A percentile compares a stretch with the other conserved stretches of the same genome.
Conservation (phyloP, 2,329 filamentous ascomycete genomes). For the Xylariaceae sp. region DNA sequence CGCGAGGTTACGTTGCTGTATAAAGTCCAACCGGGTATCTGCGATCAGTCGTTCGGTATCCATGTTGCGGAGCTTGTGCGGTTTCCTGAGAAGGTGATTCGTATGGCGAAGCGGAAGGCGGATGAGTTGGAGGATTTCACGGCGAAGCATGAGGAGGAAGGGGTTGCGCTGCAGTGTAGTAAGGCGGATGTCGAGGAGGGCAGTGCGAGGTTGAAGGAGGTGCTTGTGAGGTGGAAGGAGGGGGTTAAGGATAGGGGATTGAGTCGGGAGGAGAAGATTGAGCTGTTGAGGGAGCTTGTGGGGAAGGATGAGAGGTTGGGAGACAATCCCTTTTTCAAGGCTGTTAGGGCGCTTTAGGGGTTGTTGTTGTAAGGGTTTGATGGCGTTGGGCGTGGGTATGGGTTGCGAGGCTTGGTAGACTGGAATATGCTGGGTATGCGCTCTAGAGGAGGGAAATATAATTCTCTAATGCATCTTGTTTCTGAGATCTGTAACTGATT, state of each 20-base stretch:
- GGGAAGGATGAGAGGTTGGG: slow-evolving; percentile 61
- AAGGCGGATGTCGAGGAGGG: slow-evolving; percentile 88
- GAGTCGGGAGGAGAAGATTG: slow-evolving; percentile 70
- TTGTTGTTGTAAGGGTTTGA: background rate
- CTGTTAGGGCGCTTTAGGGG: slow-evolving; percentile 49
- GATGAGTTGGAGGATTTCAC: slow-evolving; percentile 97
- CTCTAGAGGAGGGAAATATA: no score
- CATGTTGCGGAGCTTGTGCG: slow-evolving; percentile 95
- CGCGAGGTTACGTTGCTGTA: slow-evolving; percentile 92
- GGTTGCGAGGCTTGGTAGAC: background rate
- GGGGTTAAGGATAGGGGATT: slow-evolving; percentile 58
- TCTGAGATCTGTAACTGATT: no score
- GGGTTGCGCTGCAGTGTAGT: slow-evolving; percentile 55
- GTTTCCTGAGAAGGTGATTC: slow-evolving; percentile 94
- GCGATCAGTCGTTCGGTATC: slow-evolving; percentile 96
- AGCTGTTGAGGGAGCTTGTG: slow-evolving; percentile 74
- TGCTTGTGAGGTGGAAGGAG: slow-evolving; percentile 80
- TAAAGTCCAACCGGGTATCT: slow-evolving; percentile 92
- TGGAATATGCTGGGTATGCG: no score
- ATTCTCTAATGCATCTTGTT: no score
- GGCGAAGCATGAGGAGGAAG: slow-evolving; percentile 59
- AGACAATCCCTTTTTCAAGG: slow-evolving; percentile 66
- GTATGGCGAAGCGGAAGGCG: slow-evolving; percentile 98
- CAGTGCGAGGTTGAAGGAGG: slow-evolving; percentile 74
- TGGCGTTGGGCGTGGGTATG: background rate